Base-by-base conservation (phyloP, 768 basidiomycete genomes). In the Hortiboletus flavorubellus region DNA sequence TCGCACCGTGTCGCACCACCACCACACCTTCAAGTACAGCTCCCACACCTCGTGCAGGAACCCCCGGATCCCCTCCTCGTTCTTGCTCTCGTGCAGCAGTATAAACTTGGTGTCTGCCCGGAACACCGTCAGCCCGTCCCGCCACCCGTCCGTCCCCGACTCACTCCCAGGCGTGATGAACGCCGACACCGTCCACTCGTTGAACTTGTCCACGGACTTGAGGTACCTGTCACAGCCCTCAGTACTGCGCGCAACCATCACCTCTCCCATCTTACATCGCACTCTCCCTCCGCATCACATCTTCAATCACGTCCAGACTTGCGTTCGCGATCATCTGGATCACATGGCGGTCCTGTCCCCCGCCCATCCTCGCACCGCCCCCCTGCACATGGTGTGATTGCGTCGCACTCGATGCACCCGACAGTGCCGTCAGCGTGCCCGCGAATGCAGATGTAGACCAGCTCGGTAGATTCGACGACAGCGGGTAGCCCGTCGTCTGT, bases 291-390 rank as follows among this genome's bases (percentile, higher is more conserved):
- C 87, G 80, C 84, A 91, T 91, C 44, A 89, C 82, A 65, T 99
- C 97, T 65, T 99, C 97, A 55, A 99, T 84, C 64, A 87, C 85
- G 73, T 99, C 97, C 71, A 99, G 75, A 64, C 91, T 93, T 48
- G 93, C 93, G 71, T 98, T 96, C 21, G 95, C 96, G 66, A 98
- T 93, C 91, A 99, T 97, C 77, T 98, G 96, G 64, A 95, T 91
- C 55, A 99, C 92, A 80, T 97, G 93, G 50, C 91, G 79, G 67
- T 92, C 89, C 72, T 88, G 88, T 14, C 88, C 91, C 6, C 89
- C 87, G 11, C 88, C 91, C 71, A 89, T 83, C 61, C 82, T 77
- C 34, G 81, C 81, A 11, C 76, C 77, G 16, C 83, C 85, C n/a
- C 86, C 82, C 41, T 81, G 77, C 18, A 81, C 78, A 58, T 85